Base-by-base conservation (phyloP, 768 basidiomycete species). In the Inosperma sp. region DNA sequence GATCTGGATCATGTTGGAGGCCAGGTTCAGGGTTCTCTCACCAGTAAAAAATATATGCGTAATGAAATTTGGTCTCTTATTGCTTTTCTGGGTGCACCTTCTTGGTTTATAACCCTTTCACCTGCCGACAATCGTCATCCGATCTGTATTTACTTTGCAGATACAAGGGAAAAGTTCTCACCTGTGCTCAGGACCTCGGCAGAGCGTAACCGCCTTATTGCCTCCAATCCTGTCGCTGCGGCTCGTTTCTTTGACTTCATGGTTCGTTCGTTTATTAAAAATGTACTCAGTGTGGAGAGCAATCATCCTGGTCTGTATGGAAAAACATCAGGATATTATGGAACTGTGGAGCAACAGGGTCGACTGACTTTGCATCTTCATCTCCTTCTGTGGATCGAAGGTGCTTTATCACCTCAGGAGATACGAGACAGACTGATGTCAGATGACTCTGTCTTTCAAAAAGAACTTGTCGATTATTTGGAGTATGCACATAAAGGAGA, bases 281-380 rank as follows among this genome's bases (percentile, higher is more conserved):
- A 64, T 49, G 49, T 66, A 1, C 43, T 65, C 4, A 50, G 55
- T 0, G 22, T 31, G 2, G 31, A 35, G 2, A 19, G 21, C 12
- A 43, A 51, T 0, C 23, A 23, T 10, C 10, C 13, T 0, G 52
- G 56, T 2, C n/a, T 57, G 4, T 57, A 48, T 26, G 56, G 56
- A 0, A 13, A 51, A 10, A 54, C 49, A 0, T 22, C 23, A 4
- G 53, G 39, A 0, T 54, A 48, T 19, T 57, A 54, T 48, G 46
- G 53, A 14, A 62, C 58, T 1, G 62, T 70, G 42, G 72, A 73
- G 48, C 62, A 68, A 49, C 71, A 74, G 56, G 71, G 70, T 1
- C 34, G 63, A 4, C 46, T 70, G 0, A 71, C 68, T 0, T 42
- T 75, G 2, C 74, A 76, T 57, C 34, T 72, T 2, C 72, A 74